These are phyloP conservation scores for Umbelopsis ramanniana DNA, from an alignment of 192 early-diverging fungal genomes.

Conservation along the genomic window DNA sequence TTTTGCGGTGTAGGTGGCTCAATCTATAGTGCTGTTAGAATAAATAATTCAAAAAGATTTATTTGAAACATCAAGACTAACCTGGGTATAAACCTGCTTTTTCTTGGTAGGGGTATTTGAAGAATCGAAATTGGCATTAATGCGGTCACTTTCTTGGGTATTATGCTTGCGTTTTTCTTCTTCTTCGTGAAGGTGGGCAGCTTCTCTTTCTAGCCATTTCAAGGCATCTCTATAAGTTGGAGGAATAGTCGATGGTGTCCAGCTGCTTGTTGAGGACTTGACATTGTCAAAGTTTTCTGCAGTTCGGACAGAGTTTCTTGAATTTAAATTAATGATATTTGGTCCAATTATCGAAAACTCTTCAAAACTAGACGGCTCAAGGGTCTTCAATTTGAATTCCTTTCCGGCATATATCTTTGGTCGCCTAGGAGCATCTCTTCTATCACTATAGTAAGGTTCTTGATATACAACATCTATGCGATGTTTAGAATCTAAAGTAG, in stretches of 20 bases:
- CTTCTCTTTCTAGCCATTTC: constrained; percentile 51
- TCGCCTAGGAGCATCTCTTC: constrained; percentile 57
- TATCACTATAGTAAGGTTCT: constrained; percentile 64
- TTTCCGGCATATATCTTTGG: constrained; percentile 62
- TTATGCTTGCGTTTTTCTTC: constrained; percentile 34
- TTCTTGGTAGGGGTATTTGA: constrained; percentile 6
- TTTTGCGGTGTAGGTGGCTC: constrained; percentile 69
- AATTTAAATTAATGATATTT: not conserved
- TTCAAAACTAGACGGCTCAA: constrained; percentile 4
- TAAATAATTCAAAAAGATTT: too few relatives aligned
- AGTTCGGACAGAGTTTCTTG: not conserved
- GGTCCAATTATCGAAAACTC: not conserved
- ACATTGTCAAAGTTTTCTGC: not conserved
- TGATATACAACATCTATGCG: constrained; percentile 53
- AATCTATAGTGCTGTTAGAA: constrained; percentile 37
- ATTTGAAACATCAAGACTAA: not conserved
- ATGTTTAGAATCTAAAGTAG: not conserved
- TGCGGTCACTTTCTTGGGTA: constrained; percentile 18
- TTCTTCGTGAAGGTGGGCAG: constrained; percentile 2
- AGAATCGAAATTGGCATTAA: not conserved
- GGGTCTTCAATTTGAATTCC: constrained; percentile 53
- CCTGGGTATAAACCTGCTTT: not conserved
- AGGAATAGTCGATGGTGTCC: constrained; percentile 47
- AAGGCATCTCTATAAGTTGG: constrained; percentile 38
- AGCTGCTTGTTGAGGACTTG: constrained; percentile 26